Base-by-base conservation (phyloP, 2,329 filamentous ascomycete species). In the Colletotrichum sp. region DNA sequence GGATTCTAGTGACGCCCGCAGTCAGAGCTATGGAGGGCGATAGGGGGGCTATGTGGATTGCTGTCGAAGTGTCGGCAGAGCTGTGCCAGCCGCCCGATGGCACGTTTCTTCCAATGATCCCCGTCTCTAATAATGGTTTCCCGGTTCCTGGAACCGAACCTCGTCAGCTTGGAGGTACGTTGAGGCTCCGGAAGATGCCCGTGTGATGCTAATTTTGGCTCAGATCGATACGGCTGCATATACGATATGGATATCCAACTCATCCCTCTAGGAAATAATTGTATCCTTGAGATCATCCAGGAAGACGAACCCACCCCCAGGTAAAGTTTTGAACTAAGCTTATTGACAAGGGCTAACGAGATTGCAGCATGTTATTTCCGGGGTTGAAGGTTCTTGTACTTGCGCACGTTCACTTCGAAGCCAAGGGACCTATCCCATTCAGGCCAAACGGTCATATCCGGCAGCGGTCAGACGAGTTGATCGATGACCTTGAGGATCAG, bases 401-500 rank as follows among this genome's bases (percentile, higher is more conserved):
- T n/a, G 87, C 84, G 15, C 85, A 88, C 58, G 76, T 90, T 6
- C 79, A 80, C 7, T 80, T 89, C 13, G 66, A 27, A 57, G 61
- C 51, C 51, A 57, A 54, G 36, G n/a, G 13, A 34, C 33, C 59
- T 27, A 15, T 43, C 33, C 59, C 59, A 38, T 27, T 16, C 69
- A 76, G 11, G 51, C 54, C 34, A 21, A n/a, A 70, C 69, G 69
- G 72, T 11, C 81, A 85, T 66, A 36, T 77, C 11, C 81, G 82
- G 36, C 83, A 86, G 61, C 85, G 83, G 51, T 87, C 90, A 0
- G 89, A 92, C 15, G 85, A 89, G 54, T 82, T 92, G 36, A 90
- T 93, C 18, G 86, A 89, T 29, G 89, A 92, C 70, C 83, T 93
- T 13, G 89, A 92, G 77, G 82, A 84, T 34, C 86, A 91, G 69